These are phyloP conservation scores for Periconia sp. DNA, from an alignment of 2,329 filamentous ascomycete species.

Conservation along the genomic window DNA sequence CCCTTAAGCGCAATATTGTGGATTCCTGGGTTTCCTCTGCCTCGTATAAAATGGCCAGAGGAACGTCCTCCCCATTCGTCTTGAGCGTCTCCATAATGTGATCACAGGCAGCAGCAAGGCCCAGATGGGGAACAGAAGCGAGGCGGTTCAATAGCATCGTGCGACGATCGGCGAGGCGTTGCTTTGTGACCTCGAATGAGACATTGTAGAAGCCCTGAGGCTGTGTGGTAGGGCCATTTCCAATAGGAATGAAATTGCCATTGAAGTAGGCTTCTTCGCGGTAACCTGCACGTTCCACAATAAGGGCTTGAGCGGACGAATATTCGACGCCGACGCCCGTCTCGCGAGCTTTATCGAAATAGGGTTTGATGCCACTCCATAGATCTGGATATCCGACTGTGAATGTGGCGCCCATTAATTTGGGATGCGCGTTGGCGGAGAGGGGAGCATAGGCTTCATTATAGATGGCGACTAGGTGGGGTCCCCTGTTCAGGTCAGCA, in stretches of 20 bases:
- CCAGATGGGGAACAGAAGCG: constrained; percentile 26
- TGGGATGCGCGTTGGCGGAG: constrained; percentile 27
- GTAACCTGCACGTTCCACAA: constrained; percentile 34
- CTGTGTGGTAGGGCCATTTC: constrained; percentile 21
- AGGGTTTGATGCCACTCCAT: constrained; percentile 20
- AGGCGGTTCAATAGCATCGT: constrained; percentile 35
- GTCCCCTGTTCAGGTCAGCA: constrained; percentile 18
- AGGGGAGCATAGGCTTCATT: constrained; percentile 34
- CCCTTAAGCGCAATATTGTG: constrained; percentile 21
- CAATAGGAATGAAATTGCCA: constrained; percentile 34
- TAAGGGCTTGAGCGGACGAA: constrained; percentile 18
- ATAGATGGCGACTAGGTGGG: constrained; percentile 34
- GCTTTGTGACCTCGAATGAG: constrained; percentile 33
- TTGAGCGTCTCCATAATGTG: constrained; percentile 33
- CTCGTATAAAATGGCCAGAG: constrained; percentile 34
- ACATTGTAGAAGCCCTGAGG: constrained; percentile 38
- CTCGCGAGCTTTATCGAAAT: constrained; percentile 26
- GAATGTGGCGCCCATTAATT: constrained; percentile 36
- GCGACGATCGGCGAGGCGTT: constrained; percentile 34
- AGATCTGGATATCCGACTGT: constrained; percentile 32
- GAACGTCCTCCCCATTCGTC: constrained; percentile 30
- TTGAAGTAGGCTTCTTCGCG: constrained; percentile 36
- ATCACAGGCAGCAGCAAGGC: constrained; percentile 19
- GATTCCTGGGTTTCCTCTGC: constrained; percentile 13
- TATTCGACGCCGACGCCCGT: constrained; percentile 29